These are phyloP conservation scores for Oryza meridionalis DNA, from an alignment of 176 grass and related monocot species.

Conservation along the genomic window DNA sequence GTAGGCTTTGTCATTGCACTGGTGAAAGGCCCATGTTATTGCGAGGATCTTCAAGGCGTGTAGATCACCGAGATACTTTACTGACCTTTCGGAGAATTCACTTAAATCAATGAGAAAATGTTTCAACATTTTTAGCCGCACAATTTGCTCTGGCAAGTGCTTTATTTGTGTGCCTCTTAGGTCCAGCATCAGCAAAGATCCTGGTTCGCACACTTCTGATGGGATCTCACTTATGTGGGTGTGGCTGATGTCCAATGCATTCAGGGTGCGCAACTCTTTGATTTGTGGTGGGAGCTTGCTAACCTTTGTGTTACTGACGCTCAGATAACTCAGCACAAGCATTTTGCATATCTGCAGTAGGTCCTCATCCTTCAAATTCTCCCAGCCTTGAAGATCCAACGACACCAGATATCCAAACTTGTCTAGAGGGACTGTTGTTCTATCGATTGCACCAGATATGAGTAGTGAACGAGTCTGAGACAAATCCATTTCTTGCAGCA, in stretches of 20 bases:
- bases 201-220: background rate
- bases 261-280: background rate
- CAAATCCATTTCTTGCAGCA: background rate
- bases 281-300: background rate
- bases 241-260: background rate
- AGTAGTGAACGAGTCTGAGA: background rate
- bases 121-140: fast-evolving
- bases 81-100: background rate
- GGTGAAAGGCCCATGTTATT: constrained; percentile 22
- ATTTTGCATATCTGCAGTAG: background rate
- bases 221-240: constrained; percentile 8
- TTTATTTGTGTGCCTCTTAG: background rate
- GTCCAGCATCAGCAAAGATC: fast-evolving
- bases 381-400: constrained; percentile 33
- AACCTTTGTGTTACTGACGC: background rate
- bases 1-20: background rate
- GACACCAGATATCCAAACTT: background rate
- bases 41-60: background rate
- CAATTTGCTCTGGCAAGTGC: background rate
- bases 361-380: background rate
- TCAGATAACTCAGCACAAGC: background rate
- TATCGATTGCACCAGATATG: background rate
- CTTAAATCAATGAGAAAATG: background rate
- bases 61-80: fast-evolving
- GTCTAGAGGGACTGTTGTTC: background rate